phyloP scores from a whole-genome alignment of 2,329 filamentous ascomycete genomes.

The Scedosporium dehoogii region DNA sequence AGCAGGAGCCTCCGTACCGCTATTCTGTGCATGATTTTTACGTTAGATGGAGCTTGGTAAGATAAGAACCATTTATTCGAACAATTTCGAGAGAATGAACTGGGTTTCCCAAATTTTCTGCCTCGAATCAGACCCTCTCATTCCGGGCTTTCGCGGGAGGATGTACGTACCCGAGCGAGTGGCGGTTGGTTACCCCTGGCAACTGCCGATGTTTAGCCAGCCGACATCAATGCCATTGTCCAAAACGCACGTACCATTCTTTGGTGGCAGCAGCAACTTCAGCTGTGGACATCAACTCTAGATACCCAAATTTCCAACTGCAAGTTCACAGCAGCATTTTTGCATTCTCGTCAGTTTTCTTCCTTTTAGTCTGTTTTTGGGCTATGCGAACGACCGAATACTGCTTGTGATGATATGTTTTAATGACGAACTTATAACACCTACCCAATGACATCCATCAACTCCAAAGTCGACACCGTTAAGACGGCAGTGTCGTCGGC shows the following conservation, averaged over 20 bases:
- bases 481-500: slow-evolving; percentile 43
- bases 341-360: slow-evolving; percentile 5
- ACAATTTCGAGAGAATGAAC: background rate
- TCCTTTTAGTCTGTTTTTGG: background rate
- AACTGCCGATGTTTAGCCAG: slow-evolving; percentile 25
- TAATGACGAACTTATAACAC: slow-evolving; percentile 12
- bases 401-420: slow-evolving; percentile 22
- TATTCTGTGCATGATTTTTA: background rate
- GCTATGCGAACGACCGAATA: background rate
- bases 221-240: background rate
- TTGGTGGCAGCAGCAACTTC: background rate
- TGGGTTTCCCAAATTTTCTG: too few species aligned
- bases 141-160: background rate
- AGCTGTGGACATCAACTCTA: slow-evolving; percentile 9
- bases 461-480: slow-evolving; percentile 30
- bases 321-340: slow-evolving; percentile 14
- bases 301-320: slow-evolving; percentile 14
- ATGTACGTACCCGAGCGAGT: slow-evolving; percentile 3
- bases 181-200: slow-evolving; percentile 23
- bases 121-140: background rate
- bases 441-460: slow-evolving; percentile 22
- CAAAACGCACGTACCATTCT: background rate
- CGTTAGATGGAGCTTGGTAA: background rate
- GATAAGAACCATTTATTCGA: background rate
- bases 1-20: background rate